phyloP scores from a whole-genome alignment of 1,139 yeast genomes.

The Saccharomycopsis hybrid region DNA sequence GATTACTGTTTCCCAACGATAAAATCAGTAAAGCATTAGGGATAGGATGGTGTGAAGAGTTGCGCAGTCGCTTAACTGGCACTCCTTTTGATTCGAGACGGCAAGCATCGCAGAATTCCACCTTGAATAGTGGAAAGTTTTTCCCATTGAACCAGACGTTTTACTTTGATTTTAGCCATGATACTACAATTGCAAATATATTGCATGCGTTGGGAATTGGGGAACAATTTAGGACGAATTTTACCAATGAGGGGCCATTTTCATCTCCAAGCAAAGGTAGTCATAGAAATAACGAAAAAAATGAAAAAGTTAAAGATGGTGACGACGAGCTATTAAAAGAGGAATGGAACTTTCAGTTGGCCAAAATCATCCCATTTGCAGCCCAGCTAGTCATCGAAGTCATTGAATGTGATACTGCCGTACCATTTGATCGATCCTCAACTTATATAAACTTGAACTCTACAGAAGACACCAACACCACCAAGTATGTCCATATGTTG shows the following conservation, averaged over 20 bases:
- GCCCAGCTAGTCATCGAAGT: conserved; percentile 22
- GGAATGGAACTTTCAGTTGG: conserved; percentile 16
- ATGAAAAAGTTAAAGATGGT: not conserved
- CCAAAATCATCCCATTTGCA: conserved; percentile 22
- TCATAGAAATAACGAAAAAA: not conserved
- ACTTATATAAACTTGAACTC: not conserved
- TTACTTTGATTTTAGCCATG: conserved; percentile 22
- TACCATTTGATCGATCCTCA: conserved; percentile 14
- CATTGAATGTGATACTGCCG: conserved; percentile 20
- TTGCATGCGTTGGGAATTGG: conserved; percentile 20
- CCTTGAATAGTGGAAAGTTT: conserved; percentile 19
- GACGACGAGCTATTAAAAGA: conserved; percentile 4
- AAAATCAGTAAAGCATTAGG: conserved; percentile 20
- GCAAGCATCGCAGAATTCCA: conserved; percentile 20
- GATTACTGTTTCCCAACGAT: conserved; percentile 9
- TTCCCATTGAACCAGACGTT: conserved; percentile 23
- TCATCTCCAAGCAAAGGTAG: not conserved
- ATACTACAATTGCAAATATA: conserved; percentile 18
- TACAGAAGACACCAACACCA: conserved; percentile 1
- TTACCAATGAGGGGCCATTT: conserved; percentile 17
- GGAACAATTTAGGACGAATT: conserved; percentile 18
- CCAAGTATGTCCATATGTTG: conserved; percentile 20
- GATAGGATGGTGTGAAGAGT: conserved; percentile 21
- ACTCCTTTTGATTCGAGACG: conserved; percentile 8
- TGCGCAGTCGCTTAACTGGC: conserved; percentile 15